Conservation (phyloP, 1,139 yeast genomes). For the Debaryomyces fabryi region DNA sequence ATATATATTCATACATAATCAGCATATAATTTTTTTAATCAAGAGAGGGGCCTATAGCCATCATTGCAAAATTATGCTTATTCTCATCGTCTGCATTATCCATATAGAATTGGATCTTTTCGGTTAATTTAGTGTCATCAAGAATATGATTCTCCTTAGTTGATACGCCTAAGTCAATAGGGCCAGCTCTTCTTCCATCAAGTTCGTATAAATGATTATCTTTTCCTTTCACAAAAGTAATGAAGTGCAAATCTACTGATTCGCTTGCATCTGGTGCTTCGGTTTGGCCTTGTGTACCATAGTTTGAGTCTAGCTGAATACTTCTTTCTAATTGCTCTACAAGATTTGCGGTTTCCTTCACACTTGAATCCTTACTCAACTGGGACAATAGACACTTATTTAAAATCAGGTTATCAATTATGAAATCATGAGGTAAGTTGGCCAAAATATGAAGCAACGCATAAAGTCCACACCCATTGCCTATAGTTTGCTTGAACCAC, state of each 20-base stretch:
- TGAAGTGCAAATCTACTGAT: slow-evolving; percentile 73
- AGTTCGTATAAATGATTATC: slow-evolving; percentile 73
- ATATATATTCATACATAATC: slow-evolving; percentile 24
- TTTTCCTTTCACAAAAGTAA: slow-evolving; percentile 65
- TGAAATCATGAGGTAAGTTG: slow-evolving; percentile 57
- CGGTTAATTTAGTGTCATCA: slow-evolving; percentile 50
- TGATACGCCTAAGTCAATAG: slow-evolving; percentile 59
- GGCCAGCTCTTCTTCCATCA: slow-evolving; percentile 87
- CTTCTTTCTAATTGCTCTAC: slow-evolving; percentile 56
- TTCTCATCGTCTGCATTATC: slow-evolving; percentile 60
- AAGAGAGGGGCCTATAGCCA: slow-evolving; percentile 64
- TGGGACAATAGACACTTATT: slow-evolving; percentile 29
- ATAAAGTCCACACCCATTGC: slow-evolving; percentile 91
- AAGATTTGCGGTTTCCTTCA: slow-evolving; percentile 44
- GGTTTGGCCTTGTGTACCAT: slow-evolving; percentile 74
- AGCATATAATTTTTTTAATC: slow-evolving; percentile 25
- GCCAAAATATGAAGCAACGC: slow-evolving; percentile 78
- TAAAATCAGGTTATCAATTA: slow-evolving; percentile 39
- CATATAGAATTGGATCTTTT: slow-evolving; percentile 68
- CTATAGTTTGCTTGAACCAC: slow-evolving; percentile 85
- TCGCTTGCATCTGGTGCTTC: slow-evolving; percentile 74
- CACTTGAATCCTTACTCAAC: slow-evolving; percentile 22
- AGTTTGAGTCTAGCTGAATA: slow-evolving; percentile 54
- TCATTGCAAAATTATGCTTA: slow-evolving; percentile 63
- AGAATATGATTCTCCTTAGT: slow-evolving; percentile 48